phyloP scores from a whole-genome alignment of 768 basidiomycete species.

The Leccinum longicurvipes region DNA sequence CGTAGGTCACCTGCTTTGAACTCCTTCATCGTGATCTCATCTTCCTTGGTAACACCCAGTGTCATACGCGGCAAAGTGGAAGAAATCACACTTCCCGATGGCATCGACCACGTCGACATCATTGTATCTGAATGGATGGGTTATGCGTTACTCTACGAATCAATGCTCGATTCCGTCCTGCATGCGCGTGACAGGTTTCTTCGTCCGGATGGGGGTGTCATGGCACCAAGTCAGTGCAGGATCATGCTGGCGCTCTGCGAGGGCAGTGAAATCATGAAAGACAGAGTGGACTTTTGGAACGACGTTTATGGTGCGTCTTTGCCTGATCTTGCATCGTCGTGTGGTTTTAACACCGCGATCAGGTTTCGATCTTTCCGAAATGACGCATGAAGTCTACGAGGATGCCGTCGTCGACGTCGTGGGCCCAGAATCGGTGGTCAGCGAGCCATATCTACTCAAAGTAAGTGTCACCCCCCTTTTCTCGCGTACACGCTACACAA shows the following conservation, averaged over 20 bases:
- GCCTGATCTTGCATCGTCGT: no score
- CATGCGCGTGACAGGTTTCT: conserved; percentile 86
- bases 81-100: conserved; percentile 74
- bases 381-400: conserved; percentile 70
- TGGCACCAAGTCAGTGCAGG: conserved; percentile 88
- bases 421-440: conserved; percentile 58
- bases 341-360: no score
- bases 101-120: conserved; percentile 77
- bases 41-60: conserved; percentile 29
- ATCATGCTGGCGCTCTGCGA: conserved; percentile 86
- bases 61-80: conserved; percentile 92
- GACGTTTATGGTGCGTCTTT: conserved; percentile 76
- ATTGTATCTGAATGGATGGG: conserved; percentile 99
- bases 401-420: conserved; percentile 87
- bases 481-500: neutral
- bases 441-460: conserved; percentile 63
- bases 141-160: conserved; percentile 88
- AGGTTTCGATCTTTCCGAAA: conserved; percentile 88
- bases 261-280: conserved; percentile 68
- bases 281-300: conserved; percentile 86
- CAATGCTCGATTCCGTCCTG: conserved; percentile 96
- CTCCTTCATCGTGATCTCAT: conserved; percentile 1
- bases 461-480: conserved; percentile 37
- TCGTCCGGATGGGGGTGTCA: conserved; percentile 61
- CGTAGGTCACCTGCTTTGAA: conserved; percentile 33